Evolutionary conservation across 768 basidiomycete genomes (phyloP).

Genomic region (Termitomyces eurrhizus): DNA sequence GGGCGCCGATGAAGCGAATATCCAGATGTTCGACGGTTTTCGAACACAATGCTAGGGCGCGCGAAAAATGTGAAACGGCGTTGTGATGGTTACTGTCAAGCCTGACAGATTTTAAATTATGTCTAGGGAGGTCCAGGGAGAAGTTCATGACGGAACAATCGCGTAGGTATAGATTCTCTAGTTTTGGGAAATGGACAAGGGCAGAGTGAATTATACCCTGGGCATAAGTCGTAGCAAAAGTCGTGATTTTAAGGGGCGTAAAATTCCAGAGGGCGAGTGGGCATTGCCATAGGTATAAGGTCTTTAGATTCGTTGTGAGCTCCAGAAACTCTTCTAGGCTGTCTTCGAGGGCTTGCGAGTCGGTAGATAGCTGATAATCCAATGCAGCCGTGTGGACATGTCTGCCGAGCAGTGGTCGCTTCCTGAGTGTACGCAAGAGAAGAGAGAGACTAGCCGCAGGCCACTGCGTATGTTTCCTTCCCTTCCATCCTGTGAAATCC

Average conservation of each 20-base stretch:
- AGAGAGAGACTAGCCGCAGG: slow-evolving; percentile 24
- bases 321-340: slow-evolving; percentile 21
- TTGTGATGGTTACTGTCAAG: slow-evolving; percentile 26
- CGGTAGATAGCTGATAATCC: slow-evolving; percentile 23
- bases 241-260: slow-evolving; percentile 15
- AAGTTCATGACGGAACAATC: slow-evolving; percentile 24
- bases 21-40: slow-evolving; percentile 20
- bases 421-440: slow-evolving; percentile 22
- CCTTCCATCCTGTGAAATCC: slow-evolving; percentile 28
- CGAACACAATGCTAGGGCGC: slow-evolving; percentile 19
- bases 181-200: slow-evolving; percentile 20
- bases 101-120: slow-evolving; percentile 20
- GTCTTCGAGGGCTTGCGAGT: slow-evolving; percentile 18
- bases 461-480: slow-evolving; percentile 25
- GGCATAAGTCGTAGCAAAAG: slow-evolving; percentile 25
- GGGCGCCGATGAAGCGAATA: slow-evolving; percentile 26
- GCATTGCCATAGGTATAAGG: slow-evolving; percentile 24
- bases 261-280: slow-evolving; percentile 25
- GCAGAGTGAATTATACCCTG: slow-evolving; percentile 24
- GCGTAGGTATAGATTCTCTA: slow-evolving; percentile 23
- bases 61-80: slow-evolving; percentile 21
- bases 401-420: slow-evolving; percentile 21
- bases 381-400: slow-evolving; percentile 20
- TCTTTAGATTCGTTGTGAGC: slow-evolving; percentile 21
- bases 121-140: slow-evolving; percentile 18